Evolutionary conservation across 2,329 filamentous ascomycete genomes (phyloP).

Genomic region (Microcera coccophila): DNA sequence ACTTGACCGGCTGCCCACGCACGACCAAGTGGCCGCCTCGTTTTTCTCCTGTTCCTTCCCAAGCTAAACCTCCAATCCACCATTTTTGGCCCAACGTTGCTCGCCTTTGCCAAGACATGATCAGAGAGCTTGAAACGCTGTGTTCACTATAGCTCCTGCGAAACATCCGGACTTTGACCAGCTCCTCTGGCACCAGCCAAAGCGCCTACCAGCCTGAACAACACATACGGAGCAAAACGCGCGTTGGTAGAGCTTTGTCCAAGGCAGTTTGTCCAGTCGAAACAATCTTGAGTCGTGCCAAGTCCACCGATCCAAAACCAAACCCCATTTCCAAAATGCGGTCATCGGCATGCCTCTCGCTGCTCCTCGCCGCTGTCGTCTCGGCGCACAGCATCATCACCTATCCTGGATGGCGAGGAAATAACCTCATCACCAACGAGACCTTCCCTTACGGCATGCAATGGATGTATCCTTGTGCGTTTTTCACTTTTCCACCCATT

Average conservation of each 20-base stretch:
- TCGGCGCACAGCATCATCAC: constrained; percentile 77
- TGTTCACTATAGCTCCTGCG: constrained; percentile 8
- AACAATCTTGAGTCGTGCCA: constrained; percentile 1
- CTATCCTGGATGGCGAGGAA: constrained; percentile 82
- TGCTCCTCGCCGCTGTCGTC: constrained; percentile 47
- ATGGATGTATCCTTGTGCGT: constrained; percentile 91
- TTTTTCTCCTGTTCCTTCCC: constrained; percentile 8
- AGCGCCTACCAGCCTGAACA: not conserved
- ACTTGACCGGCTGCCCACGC: constrained; percentile 18
- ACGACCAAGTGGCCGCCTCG: constrained; percentile 20
- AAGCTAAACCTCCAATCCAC: not conserved
- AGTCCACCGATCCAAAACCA: constrained; percentile 1
- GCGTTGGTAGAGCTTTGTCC: not conserved
- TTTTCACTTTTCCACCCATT: not conserved
- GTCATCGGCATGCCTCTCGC: constrained; percentile 39
- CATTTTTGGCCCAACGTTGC: not conserved
- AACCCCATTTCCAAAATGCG: constrained; percentile 38
- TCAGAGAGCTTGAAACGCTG: constrained; percentile 14
- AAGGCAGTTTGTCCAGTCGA: not conserved
- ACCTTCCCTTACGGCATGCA: constrained; percentile 87
- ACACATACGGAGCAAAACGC: not conserved
- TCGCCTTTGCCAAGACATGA: constrained; percentile 7
- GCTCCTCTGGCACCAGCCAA: not conserved
- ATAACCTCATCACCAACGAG: constrained; percentile 76
- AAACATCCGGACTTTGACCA: constrained; percentile 1